Base-by-base conservation (phyloP, 139 green algal genomes). In the Eudorina sp. region DNA sequence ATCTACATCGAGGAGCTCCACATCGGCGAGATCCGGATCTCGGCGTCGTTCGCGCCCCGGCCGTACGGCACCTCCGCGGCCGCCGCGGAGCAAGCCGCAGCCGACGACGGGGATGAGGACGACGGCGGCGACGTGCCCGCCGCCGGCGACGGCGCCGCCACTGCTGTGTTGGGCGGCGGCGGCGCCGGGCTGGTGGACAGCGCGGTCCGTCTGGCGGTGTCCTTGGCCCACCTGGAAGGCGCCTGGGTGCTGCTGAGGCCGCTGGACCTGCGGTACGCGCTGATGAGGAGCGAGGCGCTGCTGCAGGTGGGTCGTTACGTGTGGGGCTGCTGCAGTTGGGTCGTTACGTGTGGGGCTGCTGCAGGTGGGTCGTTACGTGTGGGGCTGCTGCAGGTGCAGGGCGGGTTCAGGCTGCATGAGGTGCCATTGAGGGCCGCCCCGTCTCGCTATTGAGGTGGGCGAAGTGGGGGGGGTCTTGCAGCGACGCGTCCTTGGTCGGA, bases 171-270 rank as follows among this genome's bases (percentile, higher is more conserved):
- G 55, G 70, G 43, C 46, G 72, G 72, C 29, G 88, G 69, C 78
- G 70, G 80, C 53, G 70, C 69, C 77, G 78, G 70, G 4, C 81
- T 88, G 34, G 86, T 81, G 19, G 85, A 80, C 79, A 88, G 80
- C 55, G 83, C 88, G 78, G 31, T 92, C 64, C 92, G 94, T 43
- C 87, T 93, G 53, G 41, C 96, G 58, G 85, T 98, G 36, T 92
- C 92, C 3, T 84, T 98, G 27, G 92, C 91, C 13, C 95, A 97
- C 41, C 80, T 97, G 36, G 96, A 98, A 90, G 94, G 96, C n/a
- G 95, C 94, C 0, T 95, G 92, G 85, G 40, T 98, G 13, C 74
- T 70, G n/a, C 91, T 98, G 68, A 83, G 85, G 3, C 53, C 83
- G 18, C 92, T 97, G 58, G 25, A 90, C 19, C 73, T 95, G 68